These are phyloP conservation scores for Vanrija pseudolonga DNA, from an alignment of 1,284 basidiomycete genomes.

Conservation along the genomic window DNA sequence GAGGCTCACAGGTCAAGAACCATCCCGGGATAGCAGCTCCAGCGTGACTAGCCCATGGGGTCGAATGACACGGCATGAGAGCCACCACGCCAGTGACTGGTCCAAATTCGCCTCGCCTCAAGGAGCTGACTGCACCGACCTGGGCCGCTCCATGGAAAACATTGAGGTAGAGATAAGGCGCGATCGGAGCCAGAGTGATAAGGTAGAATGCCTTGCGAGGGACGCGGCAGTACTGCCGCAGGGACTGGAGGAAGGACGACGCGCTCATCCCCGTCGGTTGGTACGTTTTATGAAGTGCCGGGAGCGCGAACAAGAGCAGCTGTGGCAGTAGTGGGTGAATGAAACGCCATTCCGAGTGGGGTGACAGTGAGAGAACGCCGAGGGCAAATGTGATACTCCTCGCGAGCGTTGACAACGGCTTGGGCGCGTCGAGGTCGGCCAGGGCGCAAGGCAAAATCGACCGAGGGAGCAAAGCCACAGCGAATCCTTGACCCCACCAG, in stretches of 20 bases:
- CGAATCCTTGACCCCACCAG: slow-evolving; percentile 62
- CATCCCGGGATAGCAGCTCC: slow-evolving; percentile 63
- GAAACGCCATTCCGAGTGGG: slow-evolving; percentile 97
- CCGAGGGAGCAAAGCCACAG: slow-evolving; percentile 21
- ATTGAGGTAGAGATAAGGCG: slow-evolving; percentile 64
- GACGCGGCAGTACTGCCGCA: slow-evolving; percentile 39
- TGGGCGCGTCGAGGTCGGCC: slow-evolving; percentile 24
- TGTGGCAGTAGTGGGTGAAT: slow-evolving; percentile 85
- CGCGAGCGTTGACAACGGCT: slow-evolving; percentile 52
- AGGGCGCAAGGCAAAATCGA: slow-evolving; percentile 39
- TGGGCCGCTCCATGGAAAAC: slow-evolving; percentile 73
- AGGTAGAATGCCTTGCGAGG: slow-evolving; percentile 49
- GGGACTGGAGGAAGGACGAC: slow-evolving; percentile 18
- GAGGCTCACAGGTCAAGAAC: slow-evolving; percentile 88
- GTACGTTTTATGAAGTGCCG: slow-evolving; percentile 60
- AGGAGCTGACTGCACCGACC: slow-evolving; percentile 61
- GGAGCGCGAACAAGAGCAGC: slow-evolving; percentile 74
- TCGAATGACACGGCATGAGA: slow-evolving; percentile 97
- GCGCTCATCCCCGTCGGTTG: slow-evolving; percentile 36
- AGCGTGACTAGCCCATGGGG: slow-evolving; percentile 86
- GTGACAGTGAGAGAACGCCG: slow-evolving; percentile 68
- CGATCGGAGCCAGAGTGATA: slow-evolving; percentile 56
- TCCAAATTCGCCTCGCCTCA: slow-evolving; percentile 20
- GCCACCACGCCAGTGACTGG: slow-evolving; percentile 61
- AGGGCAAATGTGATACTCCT: slow-evolving; percentile 62